These are phyloP conservation scores for Grammothele lineata DNA, from an alignment of 768 basidiomycete species.

Conservation along the genomic window DNA sequence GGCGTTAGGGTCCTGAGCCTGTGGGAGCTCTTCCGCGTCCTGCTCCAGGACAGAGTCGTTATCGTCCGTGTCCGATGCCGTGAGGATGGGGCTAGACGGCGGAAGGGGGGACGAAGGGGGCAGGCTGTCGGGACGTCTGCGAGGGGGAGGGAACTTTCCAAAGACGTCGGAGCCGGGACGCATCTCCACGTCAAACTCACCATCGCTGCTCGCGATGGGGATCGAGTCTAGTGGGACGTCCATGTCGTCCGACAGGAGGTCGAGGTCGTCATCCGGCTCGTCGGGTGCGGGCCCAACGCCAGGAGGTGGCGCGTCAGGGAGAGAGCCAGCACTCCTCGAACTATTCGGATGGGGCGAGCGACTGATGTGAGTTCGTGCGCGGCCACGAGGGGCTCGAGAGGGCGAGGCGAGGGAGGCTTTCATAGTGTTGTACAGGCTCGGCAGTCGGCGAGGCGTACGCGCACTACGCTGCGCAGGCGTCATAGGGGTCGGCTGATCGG, in stretches of 20 bases:
- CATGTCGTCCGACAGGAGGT: background rate
- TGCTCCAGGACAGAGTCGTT: constrained; percentile 7
- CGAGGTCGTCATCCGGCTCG: background rate
- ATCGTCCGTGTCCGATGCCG: constrained; percentile 20
- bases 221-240: constrained; percentile 41
- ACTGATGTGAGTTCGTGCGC: constrained; percentile 1
- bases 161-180: background rate
- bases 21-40: background rate
- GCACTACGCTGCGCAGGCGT: constrained; percentile 9
- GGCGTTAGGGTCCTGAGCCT: too few species aligned
- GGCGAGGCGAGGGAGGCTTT: constrained; percentile 10
- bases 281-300: background rate
- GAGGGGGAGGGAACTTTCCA: background rate
- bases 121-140: constrained; percentile 13
- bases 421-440: constrained; percentile 14
- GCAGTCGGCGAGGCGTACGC: constrained; percentile 10
- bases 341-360: constrained; percentile 7
- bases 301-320: constrained; percentile 8
- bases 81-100: constrained; percentile 32
- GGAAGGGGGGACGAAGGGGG: constrained; percentile 30
- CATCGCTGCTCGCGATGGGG: constrained; percentile 45
- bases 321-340: constrained; percentile 11
- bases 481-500: constrained; percentile 4
- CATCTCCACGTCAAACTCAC: constrained; percentile 31
- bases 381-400: constrained; percentile 1